Base-by-base conservation (phyloP, 208 protist genomes). In the Angomonas desouzai region DNA sequence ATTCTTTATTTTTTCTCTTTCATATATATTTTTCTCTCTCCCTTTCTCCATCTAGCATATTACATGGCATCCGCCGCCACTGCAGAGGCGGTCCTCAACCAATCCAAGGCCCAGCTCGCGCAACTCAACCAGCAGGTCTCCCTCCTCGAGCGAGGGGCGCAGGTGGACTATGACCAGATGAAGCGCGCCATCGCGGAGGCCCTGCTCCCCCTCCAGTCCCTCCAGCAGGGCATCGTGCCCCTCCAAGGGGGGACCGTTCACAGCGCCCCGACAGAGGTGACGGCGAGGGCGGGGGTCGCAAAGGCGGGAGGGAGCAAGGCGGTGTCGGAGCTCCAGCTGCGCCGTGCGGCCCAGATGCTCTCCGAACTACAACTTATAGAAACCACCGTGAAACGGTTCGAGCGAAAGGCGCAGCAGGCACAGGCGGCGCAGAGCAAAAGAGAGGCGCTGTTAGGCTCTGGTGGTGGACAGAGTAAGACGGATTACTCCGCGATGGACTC, bases 301-400 rank as follows among this genome's bases (percentile, higher is more conserved):
- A 29, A 29, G 3, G 55, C 3, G 28, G 29, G 18, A 13, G 9
- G 7, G 4, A 29, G 55, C 30, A 43, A 43, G 23, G 36, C 62
- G 32, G 59, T 62, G 18, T 81, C 79, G 16, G 79, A 82, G 27
- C 64, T 91, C 22, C 84, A 93, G 56, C 68, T 72, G 1, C 82
- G 79, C 3, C 72, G 69, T 6, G 87, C 84, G 16, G 68, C 85
- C 48, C 83, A 89, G 59, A 66, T 89, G 38, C 68, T 87, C 0
- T 77, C 77, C 9, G 83, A 91, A 72, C 56, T 91, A 36, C 72
- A 77, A 57, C 55, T 87, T 20, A 77, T 77, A n/a, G 75, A 85
- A 43, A 59, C 64, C 36, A 64, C 73, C 7, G 33, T 93, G 30
- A 62, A 70, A 43, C 77, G 75, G 4, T 68, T 72, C 40, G 58